These are phyloP conservation scores for Didymella sp. DNA, from an alignment of 2,329 filamentous ascomycete genomes.

Conservation along the genomic window DNA sequence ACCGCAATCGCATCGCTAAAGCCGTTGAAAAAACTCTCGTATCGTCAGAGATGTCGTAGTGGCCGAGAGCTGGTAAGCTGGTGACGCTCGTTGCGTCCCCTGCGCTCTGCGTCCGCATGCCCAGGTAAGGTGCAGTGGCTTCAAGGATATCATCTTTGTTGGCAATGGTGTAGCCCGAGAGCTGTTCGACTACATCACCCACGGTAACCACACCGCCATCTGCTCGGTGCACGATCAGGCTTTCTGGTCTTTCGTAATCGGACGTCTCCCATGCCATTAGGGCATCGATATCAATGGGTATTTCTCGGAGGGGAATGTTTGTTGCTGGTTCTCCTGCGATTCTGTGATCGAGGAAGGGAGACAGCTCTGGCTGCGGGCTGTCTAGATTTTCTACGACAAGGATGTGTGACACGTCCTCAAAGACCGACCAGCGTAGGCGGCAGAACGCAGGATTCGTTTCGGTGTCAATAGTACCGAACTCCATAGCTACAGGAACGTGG, in stretches of 20 bases:
- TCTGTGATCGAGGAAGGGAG: not conserved
- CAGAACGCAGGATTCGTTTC: not conserved
- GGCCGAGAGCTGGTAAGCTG: too few species aligned
- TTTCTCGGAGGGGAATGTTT: not conserved
- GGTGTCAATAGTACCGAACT: not conserved
- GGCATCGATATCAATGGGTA: not conserved
- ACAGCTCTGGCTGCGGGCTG: not conserved
- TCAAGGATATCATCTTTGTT: too few species aligned
- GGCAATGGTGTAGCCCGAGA: too few species aligned
- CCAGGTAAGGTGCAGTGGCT: too few species aligned
- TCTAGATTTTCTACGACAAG: not conserved
- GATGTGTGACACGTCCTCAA: not conserved
- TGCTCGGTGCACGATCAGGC: not conserved
- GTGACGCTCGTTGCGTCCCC: too few species aligned
- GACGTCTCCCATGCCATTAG: not conserved
- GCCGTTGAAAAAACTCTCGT: too few species aligned
- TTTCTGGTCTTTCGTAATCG: not conserved
- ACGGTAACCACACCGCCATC: not conserved
- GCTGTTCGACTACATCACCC: not conserved
- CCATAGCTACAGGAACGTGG: not conserved
- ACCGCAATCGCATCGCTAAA: too few species aligned
- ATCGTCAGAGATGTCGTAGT: too few species aligned
- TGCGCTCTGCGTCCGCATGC: too few species aligned
- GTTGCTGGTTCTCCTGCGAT: not conserved
- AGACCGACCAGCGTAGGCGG: not conserved